Evolutionary conservation across 139 green algal species (phyloP), one percentile per base, ranked within the genome.

Genomic region (Dunaliella primolecta): DNA sequence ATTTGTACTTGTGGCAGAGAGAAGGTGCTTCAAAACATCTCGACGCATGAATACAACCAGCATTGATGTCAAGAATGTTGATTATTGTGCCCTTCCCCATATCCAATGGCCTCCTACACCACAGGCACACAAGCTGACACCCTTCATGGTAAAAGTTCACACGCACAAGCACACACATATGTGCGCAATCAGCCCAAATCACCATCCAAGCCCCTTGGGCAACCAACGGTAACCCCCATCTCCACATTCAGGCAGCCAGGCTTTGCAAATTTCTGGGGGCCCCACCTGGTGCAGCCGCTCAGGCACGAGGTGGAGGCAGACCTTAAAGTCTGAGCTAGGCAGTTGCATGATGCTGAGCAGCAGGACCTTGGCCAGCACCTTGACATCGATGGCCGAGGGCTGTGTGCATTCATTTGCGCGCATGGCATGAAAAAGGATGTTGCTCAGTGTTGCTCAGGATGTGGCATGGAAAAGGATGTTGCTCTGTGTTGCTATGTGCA

Each of bases 321-420:
- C 55, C 33, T 85, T 88, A 81, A 93, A 93, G 81, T 95, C 89
- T 24, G 89, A 57, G 20, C 82, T 56, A 0, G 92, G 92, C 46
- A 95, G 82, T 83, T 90, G 88, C 80, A 86, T 90, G 23, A 93
- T 82, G 0, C 90, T 87, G 72, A 89, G 90, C 25, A 92, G 87
- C 76, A 95, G 89, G 20, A 93, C 72, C 35, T 84, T 89, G 75
- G 86, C 86, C 7, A 93, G 74, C 7, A 90, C 56, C 1, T 87
- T 70, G 32, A 87, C 76, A 34, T 92, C 89, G 0, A 80, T 84
- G 29, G 80, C 25, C 35, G 82, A 81, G 11, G 90, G 89, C 38
- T 88, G 32, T 11, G 32, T 24, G 20, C 72, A 29, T 72, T 95
- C 90, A 32, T 89, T 87, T 25, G 94, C 80, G 3, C 94, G 71